Conservation (phyloP, 2,329 filamentous ascomycete genomes). For the Ophiocordyceps robertsii region DNA sequence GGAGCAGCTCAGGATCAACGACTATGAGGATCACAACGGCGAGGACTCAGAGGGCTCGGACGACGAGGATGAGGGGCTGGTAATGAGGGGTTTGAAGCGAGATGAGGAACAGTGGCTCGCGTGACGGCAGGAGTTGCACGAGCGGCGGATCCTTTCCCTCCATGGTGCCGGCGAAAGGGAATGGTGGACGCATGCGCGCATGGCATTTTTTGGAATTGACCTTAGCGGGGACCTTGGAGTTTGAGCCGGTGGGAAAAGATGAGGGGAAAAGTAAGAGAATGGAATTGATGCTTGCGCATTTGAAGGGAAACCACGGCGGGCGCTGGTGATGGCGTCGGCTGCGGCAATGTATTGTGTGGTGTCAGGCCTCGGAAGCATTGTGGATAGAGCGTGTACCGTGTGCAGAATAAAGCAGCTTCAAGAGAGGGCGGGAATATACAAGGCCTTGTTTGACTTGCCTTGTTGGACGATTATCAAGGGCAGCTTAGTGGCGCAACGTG, state of each 20-base stretch:
- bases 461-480: no score
- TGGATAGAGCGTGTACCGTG: not conserved
- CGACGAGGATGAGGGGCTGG: slow-evolving; percentile 43
- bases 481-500: no score
- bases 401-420: not conserved
- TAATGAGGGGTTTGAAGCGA: slow-evolving; percentile 43
- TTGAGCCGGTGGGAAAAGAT: not conserved
- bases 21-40: slow-evolving; percentile 20
- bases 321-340: no score
- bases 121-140: slow-evolving; percentile 10
- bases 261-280: not conserved
- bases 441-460: no score
- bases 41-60: slow-evolving; percentile 13
- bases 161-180: not conserved
- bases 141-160: no score
- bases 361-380: not conserved
- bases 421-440: no score
- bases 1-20: slow-evolving; percentile 26
- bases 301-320: not conserved
- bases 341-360: no score
- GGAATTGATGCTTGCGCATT: not conserved
- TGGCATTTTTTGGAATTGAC: slow-evolving; percentile 1
- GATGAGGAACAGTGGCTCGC: slow-evolving; percentile 49
- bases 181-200: not conserved
- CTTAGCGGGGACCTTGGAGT: slow-evolving; percentile 1